Conservation (phyloP, 352 stramenopile genomes). For the Blastocystis sp. region DNA sequence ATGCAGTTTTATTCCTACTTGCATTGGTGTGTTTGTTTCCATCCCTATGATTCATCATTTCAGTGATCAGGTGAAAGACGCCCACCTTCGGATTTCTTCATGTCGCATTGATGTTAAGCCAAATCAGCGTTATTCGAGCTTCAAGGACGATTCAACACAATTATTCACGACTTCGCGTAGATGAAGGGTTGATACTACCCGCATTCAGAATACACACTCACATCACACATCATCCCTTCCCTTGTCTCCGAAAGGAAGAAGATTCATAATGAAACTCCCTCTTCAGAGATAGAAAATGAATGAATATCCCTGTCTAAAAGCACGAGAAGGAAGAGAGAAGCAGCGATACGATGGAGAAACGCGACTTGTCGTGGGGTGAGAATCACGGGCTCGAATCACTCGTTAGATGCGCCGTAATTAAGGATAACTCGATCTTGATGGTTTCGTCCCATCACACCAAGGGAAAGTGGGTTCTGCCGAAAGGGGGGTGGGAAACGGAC, state of each 20-base stretch:
- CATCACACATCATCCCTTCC: not conserved
- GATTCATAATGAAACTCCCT: constrained; percentile 32
- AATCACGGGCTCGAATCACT: constrained; percentile 27
- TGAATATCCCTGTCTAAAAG: constrained; percentile 72
- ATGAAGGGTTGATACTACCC: no score
- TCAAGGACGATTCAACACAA: no score
- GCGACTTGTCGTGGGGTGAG: constrained; percentile 76
- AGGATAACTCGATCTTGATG: constrained; percentile 75
- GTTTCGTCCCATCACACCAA: constrained; percentile 83
- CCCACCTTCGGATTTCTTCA: no score
- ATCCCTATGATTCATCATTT: no score
- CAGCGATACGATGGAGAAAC: constrained; percentile 77
- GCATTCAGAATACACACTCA: not conserved
- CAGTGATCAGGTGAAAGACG: no score
- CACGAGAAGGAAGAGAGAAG: constrained; percentile 75
- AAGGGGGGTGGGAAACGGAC: constrained; percentile 90
- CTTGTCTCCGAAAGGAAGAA: not conserved
- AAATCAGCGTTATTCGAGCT: no score
- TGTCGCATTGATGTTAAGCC: no score
- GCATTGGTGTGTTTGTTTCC: no score
- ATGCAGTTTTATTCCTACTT: no score
- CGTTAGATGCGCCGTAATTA: constrained; percentile 35
- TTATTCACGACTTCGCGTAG: no score
- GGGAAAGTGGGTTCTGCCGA: constrained; percentile 89
- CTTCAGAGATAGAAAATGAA: constrained; percentile 15